Evolutionary conservation across 768 basidiomycete species (phyloP), one percentile per base, ranked within the genome.

Genomic region (Suillus ampliporus): DNA sequence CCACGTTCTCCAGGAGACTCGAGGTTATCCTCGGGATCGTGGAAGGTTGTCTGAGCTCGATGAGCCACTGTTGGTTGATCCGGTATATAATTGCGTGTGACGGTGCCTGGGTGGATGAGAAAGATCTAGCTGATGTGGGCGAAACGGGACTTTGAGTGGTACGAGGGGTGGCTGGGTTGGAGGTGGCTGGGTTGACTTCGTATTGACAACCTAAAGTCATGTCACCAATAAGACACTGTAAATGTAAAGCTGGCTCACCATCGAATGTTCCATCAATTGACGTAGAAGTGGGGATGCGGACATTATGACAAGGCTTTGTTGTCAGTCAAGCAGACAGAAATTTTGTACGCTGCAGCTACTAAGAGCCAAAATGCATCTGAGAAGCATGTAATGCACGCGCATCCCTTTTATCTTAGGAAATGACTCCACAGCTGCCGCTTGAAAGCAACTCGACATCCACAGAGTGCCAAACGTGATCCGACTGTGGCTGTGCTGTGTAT

Each of bases 231-330:
- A 35, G 13, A 34, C n/a, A n/a, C 19, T 10, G n/a, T n/a, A n/a
- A n/a, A n/a, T n/a, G n/a, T n/a, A n/a, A n/a, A n/a, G n/a, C n/a
- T 21, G 31, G 13, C 51, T 52, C 15, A 34, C 31, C 17, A 11
- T 34, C 6, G n/a, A 3, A 35, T 21, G 23, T 26, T 47, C 23
- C 23, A 47, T 23, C 5, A 23, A 23, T 52, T 52, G 51, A 21
- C 19, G 51, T 11, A 52, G n/a, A n/a, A 52, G 19, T 52, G 34
- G 10, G 31, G 50, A n/a, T 51, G 50, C 31, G 31, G 50, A 51
- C 50, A 52, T 52, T 7, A 1, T 13, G 13, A 46, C 6, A n/a
- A n/a, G n/a, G 1, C 21, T 5, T 21, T 23, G 21, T 5, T 11
- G 13, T 4, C n/a, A n/a, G 38, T 38, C 14, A 38, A n/a, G n/a